Evolutionary conservation across 1,139 yeast genomes (phyloP).

Genomic region (Geotrichum macrosporum): DNA sequence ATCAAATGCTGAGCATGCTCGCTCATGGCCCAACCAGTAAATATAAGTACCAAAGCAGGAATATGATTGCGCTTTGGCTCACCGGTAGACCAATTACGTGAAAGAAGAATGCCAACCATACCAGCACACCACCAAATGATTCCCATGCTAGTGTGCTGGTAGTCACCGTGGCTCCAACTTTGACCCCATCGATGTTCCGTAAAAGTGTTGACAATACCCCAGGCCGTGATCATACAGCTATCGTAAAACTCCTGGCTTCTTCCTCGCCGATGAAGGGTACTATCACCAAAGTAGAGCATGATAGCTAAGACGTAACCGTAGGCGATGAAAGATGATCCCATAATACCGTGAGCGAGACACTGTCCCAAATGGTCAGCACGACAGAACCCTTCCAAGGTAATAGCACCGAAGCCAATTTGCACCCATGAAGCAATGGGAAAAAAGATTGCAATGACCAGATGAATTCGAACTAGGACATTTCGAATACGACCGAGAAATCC

Average conservation of each 20-base stretch:
- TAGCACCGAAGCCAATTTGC: constrained; percentile 73
- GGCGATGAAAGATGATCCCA: constrained; percentile 82
- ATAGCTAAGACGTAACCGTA: constrained; percentile 69
- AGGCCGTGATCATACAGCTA: constrained; percentile 67
- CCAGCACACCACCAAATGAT: constrained; percentile 97
- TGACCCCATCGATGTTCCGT: constrained; percentile 98
- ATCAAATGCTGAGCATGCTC: constrained; percentile 72
- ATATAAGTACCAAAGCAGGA: constrained; percentile 74
- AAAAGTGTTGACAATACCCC: constrained; percentile 93
- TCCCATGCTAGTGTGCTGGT: constrained; percentile 94
- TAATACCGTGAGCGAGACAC: constrained; percentile 92
- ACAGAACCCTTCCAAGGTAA: constrained; percentile 80
- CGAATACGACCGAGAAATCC: constrained; percentile 38
- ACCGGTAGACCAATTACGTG: constrained; percentile 35
- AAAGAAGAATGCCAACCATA: constrained; percentile 68
- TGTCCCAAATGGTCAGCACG: constrained; percentile 77
- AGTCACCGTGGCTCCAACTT: constrained; percentile 78
- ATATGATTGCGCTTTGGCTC: constrained; percentile 55
- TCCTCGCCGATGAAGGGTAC: constrained; percentile 39
- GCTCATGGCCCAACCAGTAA: constrained; percentile 93
- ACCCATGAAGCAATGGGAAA: constrained; percentile 52
- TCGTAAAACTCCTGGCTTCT: constrained; percentile 84
- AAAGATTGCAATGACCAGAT: constrained; percentile 37
- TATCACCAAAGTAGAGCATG: constrained; percentile 53
- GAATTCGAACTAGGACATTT: constrained; percentile 33